These are phyloP conservation scores for Paracamarosporium sp. DNA, from an alignment of 2,329 filamentous ascomycete species.

Conservation along the genomic window DNA sequence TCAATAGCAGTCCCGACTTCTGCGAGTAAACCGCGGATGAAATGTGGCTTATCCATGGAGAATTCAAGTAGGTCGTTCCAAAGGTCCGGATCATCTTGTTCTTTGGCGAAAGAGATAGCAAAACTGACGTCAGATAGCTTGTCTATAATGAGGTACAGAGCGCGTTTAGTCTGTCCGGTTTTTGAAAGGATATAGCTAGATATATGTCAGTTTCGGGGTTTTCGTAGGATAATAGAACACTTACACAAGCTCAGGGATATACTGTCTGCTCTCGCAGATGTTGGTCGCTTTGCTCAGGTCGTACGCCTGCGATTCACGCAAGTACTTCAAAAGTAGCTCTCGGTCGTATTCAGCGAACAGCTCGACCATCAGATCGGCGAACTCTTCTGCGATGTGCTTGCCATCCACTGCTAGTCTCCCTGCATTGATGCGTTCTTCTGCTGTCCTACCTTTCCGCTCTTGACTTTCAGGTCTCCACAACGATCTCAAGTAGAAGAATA, in stretches of 20 bases:
- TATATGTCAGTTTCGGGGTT: not conserved
- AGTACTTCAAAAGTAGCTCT: conserved; percentile 80
- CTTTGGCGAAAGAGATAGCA: conserved; percentile 92
- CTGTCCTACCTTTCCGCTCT: conserved; percentile 41
- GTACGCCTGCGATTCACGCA: conserved; percentile 85
- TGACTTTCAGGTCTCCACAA: conserved; percentile 81
- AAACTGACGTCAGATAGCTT: conserved; percentile 89
- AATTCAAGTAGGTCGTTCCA: conserved; percentile 96
- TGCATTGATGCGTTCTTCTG: conserved; percentile 47
- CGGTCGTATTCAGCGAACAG: conserved; percentile 88
- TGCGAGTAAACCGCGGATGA: conserved; percentile 89
- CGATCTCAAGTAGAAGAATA: conserved; percentile 89
- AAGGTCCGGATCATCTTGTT: conserved; percentile 87
- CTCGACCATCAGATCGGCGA: conserved; percentile 84
- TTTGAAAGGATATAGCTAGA: conserved; percentile 82
- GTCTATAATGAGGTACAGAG: conserved; percentile 91
- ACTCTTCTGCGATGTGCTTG: conserved; percentile 77
- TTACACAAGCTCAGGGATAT: conserved; percentile 86
- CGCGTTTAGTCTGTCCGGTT: conserved; percentile 90
- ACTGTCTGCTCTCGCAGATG: conserved; percentile 81
- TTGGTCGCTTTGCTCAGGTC: conserved; percentile 79
- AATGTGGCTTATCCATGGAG: conserved; percentile 95
- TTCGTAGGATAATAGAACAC: conserved; percentile 12
- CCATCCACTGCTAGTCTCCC: conserved; percentile 62
- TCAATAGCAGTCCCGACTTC: conserved; percentile 95